Evolutionary conservation across 495 filamentous ascomycete genomes (phyloP).

Genomic region (Platismatia glauca): DNA sequence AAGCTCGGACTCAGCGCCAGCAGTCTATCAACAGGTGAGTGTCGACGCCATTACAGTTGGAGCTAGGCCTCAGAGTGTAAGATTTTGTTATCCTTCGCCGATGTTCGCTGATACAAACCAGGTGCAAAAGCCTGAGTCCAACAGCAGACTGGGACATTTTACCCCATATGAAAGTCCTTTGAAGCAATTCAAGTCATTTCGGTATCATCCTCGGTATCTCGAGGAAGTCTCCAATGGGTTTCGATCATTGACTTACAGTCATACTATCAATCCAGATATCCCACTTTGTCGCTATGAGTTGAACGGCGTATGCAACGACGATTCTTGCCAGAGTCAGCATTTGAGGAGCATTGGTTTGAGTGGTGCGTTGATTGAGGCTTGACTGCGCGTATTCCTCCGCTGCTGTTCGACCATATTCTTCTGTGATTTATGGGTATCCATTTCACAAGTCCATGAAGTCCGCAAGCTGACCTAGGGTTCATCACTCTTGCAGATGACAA

Average conservation of each 20-base stretch:
- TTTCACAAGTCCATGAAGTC: conserved; percentile 30
- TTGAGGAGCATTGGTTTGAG: conserved; percentile 63
- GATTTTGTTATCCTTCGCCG: not conserved
- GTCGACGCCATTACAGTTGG: not conserved
- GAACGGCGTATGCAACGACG: conserved; percentile 69
- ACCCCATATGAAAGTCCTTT: conserved; percentile 76
- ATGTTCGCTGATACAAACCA: conserved; percentile 5
- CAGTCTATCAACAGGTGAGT: not conserved
- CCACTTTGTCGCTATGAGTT: conserved; percentile 66
- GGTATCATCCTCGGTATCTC: conserved; percentile 71
- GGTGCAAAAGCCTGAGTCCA: not conserved
- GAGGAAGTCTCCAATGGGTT: conserved; percentile 63
- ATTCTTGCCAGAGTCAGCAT: conserved; percentile 66
- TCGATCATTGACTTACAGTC: conserved; percentile 86
- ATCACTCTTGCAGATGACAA: conserved; percentile 65
- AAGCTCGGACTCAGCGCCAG: not conserved
- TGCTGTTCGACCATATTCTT: conserved; percentile 12
- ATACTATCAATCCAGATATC: conserved; percentile 66
- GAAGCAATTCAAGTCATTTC: conserved; percentile 73
- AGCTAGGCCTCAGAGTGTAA: conserved; percentile 9
- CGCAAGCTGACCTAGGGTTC: conserved; percentile 53
- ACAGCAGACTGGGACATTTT: conserved; percentile 34
- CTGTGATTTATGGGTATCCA: not conserved
- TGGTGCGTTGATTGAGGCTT: conserved; percentile 58
- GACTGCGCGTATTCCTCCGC: conserved; percentile 12